phyloP scores from a whole-genome alignment of 495 filamentous ascomycete species.

The Acidiella bohemica region DNA sequence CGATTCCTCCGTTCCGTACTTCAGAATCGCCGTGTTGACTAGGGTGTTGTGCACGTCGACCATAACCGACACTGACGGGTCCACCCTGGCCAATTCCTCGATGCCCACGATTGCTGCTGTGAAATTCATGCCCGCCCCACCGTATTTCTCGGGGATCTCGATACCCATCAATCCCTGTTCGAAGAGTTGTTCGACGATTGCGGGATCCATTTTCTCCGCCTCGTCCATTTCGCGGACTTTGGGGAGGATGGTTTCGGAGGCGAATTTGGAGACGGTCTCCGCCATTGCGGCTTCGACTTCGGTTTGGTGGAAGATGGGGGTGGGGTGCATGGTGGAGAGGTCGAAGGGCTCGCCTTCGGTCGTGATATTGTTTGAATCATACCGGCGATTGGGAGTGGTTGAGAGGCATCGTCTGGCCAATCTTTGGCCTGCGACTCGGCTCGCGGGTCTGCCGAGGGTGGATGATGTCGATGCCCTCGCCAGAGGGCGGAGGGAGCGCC shows the following conservation, averaged over 20 bases:
- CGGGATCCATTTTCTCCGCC: conserved; percentile 81
- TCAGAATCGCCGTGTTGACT: conserved; percentile 85
- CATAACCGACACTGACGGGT: conserved; percentile 88
- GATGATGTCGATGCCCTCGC: conserved; percentile 42
- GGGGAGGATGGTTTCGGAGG: conserved; percentile 72
- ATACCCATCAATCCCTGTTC: conserved; percentile 97
- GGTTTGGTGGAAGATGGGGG: conserved; percentile 83
- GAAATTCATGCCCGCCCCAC: conserved; percentile 97
- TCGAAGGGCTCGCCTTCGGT: conserved; percentile 37
- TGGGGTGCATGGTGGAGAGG: conserved; percentile 60
- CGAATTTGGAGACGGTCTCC: conserved; percentile 83
- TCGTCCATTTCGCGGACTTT: conserved; percentile 98
- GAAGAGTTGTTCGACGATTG: conserved; percentile 81
- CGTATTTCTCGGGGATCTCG: conserved; percentile 94
- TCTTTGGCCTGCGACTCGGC: conserved; percentile 27
- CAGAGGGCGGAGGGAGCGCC: conserved; percentile 53
- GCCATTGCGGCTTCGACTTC: conserved; percentile 82
- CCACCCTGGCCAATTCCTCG: conserved; percentile 87
- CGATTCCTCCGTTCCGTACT: conserved; percentile 59
- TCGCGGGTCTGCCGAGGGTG: conserved; percentile 29
- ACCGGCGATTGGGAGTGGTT: conserved; percentile 47
- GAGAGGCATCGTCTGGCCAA: conserved; percentile 45
- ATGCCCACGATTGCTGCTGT: conserved; percentile 90
- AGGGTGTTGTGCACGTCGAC: conserved; percentile 96
- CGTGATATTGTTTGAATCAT: conserved; percentile 21